Evolutionary conservation across 352 stramenopile genomes (phyloP).

Genomic region (Phytophthora pistaciae): DNA sequence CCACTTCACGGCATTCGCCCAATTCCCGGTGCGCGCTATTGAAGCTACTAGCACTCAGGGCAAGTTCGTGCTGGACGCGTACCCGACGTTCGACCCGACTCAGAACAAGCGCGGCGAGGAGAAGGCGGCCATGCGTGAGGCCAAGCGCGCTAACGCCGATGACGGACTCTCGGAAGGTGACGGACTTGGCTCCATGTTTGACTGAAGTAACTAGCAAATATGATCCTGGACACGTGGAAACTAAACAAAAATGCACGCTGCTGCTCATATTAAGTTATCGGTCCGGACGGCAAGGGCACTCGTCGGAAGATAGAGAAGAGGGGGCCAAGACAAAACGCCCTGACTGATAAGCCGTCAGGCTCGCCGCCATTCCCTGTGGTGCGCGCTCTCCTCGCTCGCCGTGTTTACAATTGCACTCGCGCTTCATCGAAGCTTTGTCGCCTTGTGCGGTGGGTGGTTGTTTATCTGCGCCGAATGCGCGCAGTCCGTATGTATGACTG

Average conservation of each 20-base stretch:
- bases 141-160: conserved; percentile 49
- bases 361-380: conserved; percentile 29
- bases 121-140: conserved; percentile 58
- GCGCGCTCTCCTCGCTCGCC: conserved; percentile 25
- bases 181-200: conserved; percentile 60
- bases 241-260: conserved; percentile 34
- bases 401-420: conserved; percentile 31
- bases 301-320: conserved; percentile 32
- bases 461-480: conserved; percentile 26
- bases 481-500: conserved; percentile 26
- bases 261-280: conserved; percentile 51
- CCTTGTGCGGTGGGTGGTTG: conserved; percentile 20
- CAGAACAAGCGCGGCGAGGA: conserved; percentile 40
- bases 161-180: conserved; percentile 51
- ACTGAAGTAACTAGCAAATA: conserved; percentile 24
- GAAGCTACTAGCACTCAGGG: conserved; percentile 74
- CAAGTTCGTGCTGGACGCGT: conserved; percentile 81
- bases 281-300: conserved; percentile 22
- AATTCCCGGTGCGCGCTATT: conserved; percentile 67
- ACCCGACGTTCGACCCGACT: conserved; percentile 53
- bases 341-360: conserved; percentile 10
- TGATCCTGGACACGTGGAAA: conserved; percentile 1
- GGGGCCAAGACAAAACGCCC: conserved; percentile 23
- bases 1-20: conserved; percentile 68
- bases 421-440: conserved; percentile 27